Evolutionary conservation across 352 stramenopile species (phyloP).

Genomic region (Globisporangium polare): DNA sequence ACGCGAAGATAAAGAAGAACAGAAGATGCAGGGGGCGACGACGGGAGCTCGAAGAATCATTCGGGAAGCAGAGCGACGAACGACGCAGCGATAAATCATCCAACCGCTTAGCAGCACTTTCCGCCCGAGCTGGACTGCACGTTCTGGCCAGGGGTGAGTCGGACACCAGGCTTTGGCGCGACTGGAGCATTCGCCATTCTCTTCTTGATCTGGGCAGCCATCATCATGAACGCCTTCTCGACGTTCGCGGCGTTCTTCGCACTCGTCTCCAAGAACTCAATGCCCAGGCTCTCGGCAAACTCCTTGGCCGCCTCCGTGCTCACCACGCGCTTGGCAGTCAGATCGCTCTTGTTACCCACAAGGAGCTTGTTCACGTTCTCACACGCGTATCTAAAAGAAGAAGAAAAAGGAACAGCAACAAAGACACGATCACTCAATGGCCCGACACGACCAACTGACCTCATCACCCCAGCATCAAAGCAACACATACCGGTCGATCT

Average conservation of each 20-base stretch:
- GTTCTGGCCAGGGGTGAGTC: constrained; percentile 56
- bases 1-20: constrained; percentile 6
- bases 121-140: constrained; percentile 65
- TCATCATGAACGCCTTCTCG: constrained; percentile 92
- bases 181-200: constrained; percentile 85
- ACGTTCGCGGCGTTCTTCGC: constrained; percentile 89
- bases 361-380: constrained; percentile 97
- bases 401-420: neutral
- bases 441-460: neutral
- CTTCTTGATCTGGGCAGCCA: constrained; percentile 92
- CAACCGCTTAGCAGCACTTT: constrained; percentile 79
- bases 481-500: constrained; percentile 69
- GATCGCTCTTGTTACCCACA: constrained; percentile 98
- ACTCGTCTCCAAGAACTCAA: constrained; percentile 88
- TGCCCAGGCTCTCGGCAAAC: constrained; percentile 84
- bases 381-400: constrained; percentile 87
- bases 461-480: neutral
- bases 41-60: constrained; percentile 1
- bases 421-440: neutral
- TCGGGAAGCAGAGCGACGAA: neutral
- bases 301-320: constrained; percentile 92
- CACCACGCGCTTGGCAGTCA: constrained; percentile 92
- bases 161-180: constrained; percentile 59
- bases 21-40: constrained; percentile 13
- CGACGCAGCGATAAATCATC: constrained; percentile 37